phyloP scores from a whole-genome alignment of 78 protist genomes.

The Pelomyxa schiedti region DNA sequence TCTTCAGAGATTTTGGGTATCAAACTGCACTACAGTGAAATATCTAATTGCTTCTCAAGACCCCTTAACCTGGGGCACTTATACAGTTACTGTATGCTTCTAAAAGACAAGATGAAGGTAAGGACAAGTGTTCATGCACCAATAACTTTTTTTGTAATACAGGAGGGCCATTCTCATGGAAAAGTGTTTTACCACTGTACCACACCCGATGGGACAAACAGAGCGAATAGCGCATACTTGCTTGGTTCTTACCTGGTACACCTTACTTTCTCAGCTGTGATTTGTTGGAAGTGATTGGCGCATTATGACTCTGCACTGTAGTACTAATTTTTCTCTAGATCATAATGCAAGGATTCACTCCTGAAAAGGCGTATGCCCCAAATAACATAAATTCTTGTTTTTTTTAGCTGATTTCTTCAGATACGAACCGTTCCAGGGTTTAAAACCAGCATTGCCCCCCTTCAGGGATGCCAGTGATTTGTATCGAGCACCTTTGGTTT shows the following conservation, averaged over 20 bases:
- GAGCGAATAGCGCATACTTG: slow-evolving; percentile 32
- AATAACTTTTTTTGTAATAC: background rate
- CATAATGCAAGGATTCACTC: background rate
- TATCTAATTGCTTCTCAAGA: no score
- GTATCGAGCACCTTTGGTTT: no score
- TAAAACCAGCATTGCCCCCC: slow-evolving; percentile 42
- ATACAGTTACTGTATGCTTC: slow-evolving; percentile 14
- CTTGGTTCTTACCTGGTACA: slow-evolving; percentile 7
- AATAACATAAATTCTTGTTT: no score
- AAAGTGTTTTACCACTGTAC: background rate
- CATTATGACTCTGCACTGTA: background rate
- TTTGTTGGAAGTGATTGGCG: background rate
- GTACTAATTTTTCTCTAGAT: background rate
- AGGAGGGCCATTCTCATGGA: background rate
- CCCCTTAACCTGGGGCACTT: slow-evolving; percentile 60
- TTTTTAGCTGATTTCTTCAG: no score
- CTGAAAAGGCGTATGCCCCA: slow-evolving; percentile 29
- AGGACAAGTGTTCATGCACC: background rate
- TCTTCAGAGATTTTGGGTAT: slow-evolving; percentile 76
- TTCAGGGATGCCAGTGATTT: slow-evolving; percentile 76
- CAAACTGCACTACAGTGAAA: no score
- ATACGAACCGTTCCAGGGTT: background rate
- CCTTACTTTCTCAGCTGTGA: background rate
- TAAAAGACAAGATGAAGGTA: background rate
- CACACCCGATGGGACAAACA: background rate